phyloP scores from a whole-genome alignment of 2,329 filamentous ascomycete genomes.

The Penicillium polonicum region DNA sequence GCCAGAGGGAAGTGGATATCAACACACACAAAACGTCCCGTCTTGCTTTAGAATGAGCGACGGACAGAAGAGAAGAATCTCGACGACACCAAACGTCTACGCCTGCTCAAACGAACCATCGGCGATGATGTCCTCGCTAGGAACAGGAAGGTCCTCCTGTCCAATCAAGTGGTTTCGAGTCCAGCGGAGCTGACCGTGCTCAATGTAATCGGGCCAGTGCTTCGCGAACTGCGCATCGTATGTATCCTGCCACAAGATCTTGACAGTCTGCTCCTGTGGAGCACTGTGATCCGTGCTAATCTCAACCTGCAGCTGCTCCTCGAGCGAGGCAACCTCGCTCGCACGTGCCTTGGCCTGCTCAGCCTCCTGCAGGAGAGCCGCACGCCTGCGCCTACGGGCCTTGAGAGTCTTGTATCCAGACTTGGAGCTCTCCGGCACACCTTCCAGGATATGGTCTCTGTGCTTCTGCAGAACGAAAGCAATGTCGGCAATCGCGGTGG shows the following conservation, averaged over 20 bases:
- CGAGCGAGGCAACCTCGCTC: slow-evolving; percentile 26
- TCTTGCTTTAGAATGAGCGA: slow-evolving; percentile 4
- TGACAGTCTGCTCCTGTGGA: slow-evolving; percentile 37
- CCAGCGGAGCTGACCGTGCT: slow-evolving; percentile 43
- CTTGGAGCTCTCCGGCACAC: slow-evolving; percentile 29
- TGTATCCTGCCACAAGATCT: slow-evolving; percentile 48
- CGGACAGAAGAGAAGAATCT: not conserved
- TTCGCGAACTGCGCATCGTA: slow-evolving; percentile 45
- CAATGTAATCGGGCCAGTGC: slow-evolving; percentile 44
- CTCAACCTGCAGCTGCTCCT: slow-evolving; percentile 28
- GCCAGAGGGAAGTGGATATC: slow-evolving; percentile 15
- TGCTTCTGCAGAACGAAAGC: slow-evolving; percentile 56
- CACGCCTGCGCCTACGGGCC: slow-evolving; percentile 32
- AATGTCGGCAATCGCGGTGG: slow-evolving; percentile 61
- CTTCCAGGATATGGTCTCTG: slow-evolving; percentile 37
- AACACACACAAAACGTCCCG: slow-evolving; percentile 13
- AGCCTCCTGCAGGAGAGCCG: slow-evolving; percentile 28
- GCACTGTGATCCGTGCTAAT: slow-evolving; percentile 31
- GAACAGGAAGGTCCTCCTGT: slow-evolving; percentile 23
- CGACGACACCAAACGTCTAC: not conserved
- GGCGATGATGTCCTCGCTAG: slow-evolving; percentile 24
- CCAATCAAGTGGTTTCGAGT: slow-evolving; percentile 39
- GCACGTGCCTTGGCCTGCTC: slow-evolving; percentile 23
- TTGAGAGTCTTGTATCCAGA: slow-evolving; percentile 34
- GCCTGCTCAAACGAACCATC: slow-evolving; percentile 9